Evolutionary conservation across 2,329 filamentous ascomycete species (phyloP).

Genomic region (Mariannaea elegans): DNA sequence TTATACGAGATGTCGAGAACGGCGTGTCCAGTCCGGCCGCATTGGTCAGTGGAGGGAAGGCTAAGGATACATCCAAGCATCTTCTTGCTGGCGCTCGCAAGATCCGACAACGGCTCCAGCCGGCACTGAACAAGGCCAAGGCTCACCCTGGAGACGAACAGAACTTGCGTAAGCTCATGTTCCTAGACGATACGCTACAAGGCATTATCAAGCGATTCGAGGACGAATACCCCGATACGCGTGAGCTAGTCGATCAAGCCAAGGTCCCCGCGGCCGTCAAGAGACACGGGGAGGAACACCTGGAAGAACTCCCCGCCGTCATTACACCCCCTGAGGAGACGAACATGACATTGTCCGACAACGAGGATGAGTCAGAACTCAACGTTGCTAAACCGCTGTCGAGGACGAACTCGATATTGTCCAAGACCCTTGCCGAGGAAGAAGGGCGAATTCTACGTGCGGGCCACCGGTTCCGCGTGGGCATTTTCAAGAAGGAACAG

Average conservation of each 20-base stretch:
- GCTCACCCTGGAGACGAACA: slow-evolving; percentile 74
- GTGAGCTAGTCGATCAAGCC: slow-evolving; percentile 47
- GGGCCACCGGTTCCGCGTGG: slow-evolving; percentile 65
- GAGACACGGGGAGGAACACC: background rate
- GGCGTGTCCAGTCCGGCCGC: slow-evolving; percentile 57
- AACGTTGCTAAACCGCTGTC: slow-evolving; percentile 53
- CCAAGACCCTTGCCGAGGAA: slow-evolving; percentile 63
- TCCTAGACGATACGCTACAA: slow-evolving; percentile 87
- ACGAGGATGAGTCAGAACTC: slow-evolving; percentile 59
- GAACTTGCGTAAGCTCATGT: slow-evolving; percentile 83
- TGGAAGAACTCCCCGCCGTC: slow-evolving; percentile 34
- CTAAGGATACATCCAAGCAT: slow-evolving; percentile 93
- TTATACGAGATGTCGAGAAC: slow-evolving; percentile 61
- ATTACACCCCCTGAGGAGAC: slow-evolving; percentile 47
- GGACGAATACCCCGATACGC: slow-evolving; percentile 92
- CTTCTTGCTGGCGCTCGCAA: slow-evolving; percentile 87
- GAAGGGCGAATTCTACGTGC: slow-evolving; percentile 65
- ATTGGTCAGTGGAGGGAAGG: slow-evolving; percentile 63
- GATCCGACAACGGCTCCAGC: slow-evolving; percentile 84
- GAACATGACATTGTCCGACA: slow-evolving; percentile 53
- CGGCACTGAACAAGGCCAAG: slow-evolving; percentile 79
- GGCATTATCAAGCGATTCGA: slow-evolving; percentile 96
- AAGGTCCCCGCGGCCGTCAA: slow-evolving; percentile 25
- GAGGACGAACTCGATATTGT: slow-evolving; percentile 63
- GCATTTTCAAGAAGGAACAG: slow-evolving; percentile 62